Evolutionary conservation across 305 asterid species (phyloP), one percentile per base, ranked within the genome.

Genomic region (Fraxinus ornus): DNA sequence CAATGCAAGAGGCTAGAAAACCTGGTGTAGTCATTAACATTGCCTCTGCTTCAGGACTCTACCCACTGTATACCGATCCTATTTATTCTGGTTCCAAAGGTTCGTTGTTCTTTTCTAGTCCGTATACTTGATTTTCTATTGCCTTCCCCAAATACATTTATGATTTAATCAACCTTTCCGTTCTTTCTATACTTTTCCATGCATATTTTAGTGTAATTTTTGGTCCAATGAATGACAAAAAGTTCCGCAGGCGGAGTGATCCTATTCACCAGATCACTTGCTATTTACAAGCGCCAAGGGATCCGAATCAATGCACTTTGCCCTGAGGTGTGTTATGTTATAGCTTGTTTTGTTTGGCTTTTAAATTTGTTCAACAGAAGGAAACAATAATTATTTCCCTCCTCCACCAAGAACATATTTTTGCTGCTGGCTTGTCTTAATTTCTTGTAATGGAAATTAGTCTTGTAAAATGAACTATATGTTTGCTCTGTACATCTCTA

Each of bases 41-140:
- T 5, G 99, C 94, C 79, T 95, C 99, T 68, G 93, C 98, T 85
- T 87, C 98, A 13, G 99, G 99, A 60, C 97, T 95, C 41, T 95
- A 93, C 83, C 98, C 99, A 75, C 88, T 94, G 97, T 86, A 80
- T 83, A 47, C 4, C 8, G 97, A 91, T 77, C 98, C 99, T 85
- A 89, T 92, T 57, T 95, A 95, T 88, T 91, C 99, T 83, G 97
- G 92, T 79, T 36, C 98, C 60, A 95, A 93, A 93, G 99, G 99
- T 95, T 75, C 75, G 90, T 82, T 77, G 72, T 41, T 78, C 83
- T 79, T 79, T 78, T 44, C 81, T 37, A 30, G 39, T 72, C 68
- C 78, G 62, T 76, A 22, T 57, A 17, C 47, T 85, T 73, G 15
- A 7, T 28, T 62, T 24, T 44, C 64, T 26, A 33, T 17, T 57